These are phyloP conservation scores for Primulina tabacum DNA, from an alignment of 257 asterid genomes.

Conservation along the genomic window DNA sequence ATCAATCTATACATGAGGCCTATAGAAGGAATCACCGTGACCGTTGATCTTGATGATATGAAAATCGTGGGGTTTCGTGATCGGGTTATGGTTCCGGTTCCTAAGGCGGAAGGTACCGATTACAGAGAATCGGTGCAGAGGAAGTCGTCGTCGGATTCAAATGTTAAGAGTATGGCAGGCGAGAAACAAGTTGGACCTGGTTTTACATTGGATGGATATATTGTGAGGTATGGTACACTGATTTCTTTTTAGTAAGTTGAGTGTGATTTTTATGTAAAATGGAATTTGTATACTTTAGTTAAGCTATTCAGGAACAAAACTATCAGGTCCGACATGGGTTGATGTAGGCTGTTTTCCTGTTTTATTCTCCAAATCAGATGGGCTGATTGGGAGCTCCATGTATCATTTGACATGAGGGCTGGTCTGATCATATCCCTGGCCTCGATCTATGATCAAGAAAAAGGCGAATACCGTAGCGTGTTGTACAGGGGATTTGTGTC, in stretches of 20 bases:
- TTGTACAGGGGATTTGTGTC: slow-evolving; percentile 78
- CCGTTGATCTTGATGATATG: slow-evolving; percentile 71
- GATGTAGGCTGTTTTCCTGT: too few relatives aligned
- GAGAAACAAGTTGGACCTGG: slow-evolving; percentile 31
- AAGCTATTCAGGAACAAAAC: too few relatives aligned
- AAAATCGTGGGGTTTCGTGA: slow-evolving; percentile 40
- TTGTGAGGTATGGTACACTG: slow-evolving; percentile 37
- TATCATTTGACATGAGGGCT: slow-evolving; percentile 61
- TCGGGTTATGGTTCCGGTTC: slow-evolving; percentile 50
- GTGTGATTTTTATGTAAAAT: too few relatives aligned
- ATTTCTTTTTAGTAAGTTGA: too few relatives aligned
- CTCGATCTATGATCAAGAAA: slow-evolving; percentile 48
- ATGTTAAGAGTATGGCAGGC: not conserved
- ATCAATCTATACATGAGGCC: slow-evolving; percentile 72
- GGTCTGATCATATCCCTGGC: slow-evolving; percentile 65
- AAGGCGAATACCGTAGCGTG: slow-evolving; percentile 41
- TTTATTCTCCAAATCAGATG: slow-evolving; percentile 38
- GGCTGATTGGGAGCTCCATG: slow-evolving; percentile 63
- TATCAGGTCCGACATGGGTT: too few relatives aligned
- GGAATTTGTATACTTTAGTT: too few relatives aligned
- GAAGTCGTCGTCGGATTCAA: not conserved
- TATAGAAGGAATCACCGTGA: slow-evolving; percentile 54
- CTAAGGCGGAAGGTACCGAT: slow-evolving; percentile 58
- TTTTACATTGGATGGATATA: slow-evolving; percentile 48
- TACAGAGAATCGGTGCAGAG: slow-evolving; percentile 23